These are phyloP conservation scores for Lachancea thermotolerans DNA, from an alignment of 805 yeast species.

Conservation along the genomic window DNA sequence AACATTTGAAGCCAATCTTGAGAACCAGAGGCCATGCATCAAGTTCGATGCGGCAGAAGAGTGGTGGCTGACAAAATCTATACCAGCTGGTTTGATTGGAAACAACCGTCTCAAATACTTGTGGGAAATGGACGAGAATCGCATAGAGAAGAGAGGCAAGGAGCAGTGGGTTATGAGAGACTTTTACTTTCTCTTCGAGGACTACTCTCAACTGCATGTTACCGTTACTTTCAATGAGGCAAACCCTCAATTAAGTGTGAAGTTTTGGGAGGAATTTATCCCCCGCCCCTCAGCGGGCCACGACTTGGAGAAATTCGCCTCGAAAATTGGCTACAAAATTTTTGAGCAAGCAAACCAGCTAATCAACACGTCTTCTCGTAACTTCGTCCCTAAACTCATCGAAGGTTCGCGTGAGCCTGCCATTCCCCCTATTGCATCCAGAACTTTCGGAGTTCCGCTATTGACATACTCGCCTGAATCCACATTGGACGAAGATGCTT, in stretches of 20 bases:
- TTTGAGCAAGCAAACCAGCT: slow-evolving; percentile 38
- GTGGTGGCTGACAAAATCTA: slow-evolving; percentile 65
- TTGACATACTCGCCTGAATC: slow-evolving; percentile 49
- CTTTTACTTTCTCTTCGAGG: slow-evolving; percentile 65
- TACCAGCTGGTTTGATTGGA: slow-evolving; percentile 41
- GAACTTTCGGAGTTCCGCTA: slow-evolving; percentile 55
- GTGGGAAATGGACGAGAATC: slow-evolving; percentile 59
- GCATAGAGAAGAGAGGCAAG: slow-evolving; percentile 51
- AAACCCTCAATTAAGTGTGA: slow-evolving; percentile 47
- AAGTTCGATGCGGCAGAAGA: slow-evolving; percentile 30
- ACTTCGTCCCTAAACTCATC: slow-evolving; percentile 34
- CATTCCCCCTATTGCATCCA: slow-evolving; percentile 53
- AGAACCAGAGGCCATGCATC: slow-evolving; percentile 7
- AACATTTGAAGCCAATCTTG: slow-evolving; percentile 10
- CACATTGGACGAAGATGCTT: slow-evolving; percentile 42
- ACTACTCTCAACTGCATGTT: slow-evolving; percentile 59
- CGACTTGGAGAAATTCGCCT: slow-evolving; percentile 43
- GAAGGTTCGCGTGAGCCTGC: slow-evolving; percentile 34
- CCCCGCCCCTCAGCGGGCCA: slow-evolving; percentile 36
- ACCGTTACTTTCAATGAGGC: slow-evolving; percentile 49
- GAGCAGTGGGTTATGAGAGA: slow-evolving; percentile 45
- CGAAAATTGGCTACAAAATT: slow-evolving; percentile 45
- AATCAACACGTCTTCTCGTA: slow-evolving; percentile 22
- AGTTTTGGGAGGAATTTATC: slow-evolving; percentile 26
- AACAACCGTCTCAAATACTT: slow-evolving; percentile 27